phyloP scores from a whole-genome alignment of 208 protist genomes.

The Crithidia acanthocephali region DNA sequence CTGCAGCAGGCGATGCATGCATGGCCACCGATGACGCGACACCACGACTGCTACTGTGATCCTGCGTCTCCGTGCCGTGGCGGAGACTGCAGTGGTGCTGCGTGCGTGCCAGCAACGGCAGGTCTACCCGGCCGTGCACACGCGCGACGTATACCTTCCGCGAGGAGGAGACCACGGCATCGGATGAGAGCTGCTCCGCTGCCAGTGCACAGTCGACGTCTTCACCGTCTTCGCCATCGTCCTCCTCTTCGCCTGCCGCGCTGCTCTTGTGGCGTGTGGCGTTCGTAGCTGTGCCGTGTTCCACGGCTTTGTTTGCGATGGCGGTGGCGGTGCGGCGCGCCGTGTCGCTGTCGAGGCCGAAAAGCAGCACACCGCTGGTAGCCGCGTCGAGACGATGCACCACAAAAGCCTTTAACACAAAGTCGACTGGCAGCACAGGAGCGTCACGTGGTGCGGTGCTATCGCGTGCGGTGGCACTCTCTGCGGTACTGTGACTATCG shows the following conservation, averaged over 20 bases:
- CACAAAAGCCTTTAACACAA: constrained; percentile 49
- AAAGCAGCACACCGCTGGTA: constrained; percentile 89
- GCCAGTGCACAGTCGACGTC: not conserved
- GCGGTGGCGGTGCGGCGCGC: constrained; percentile 49
- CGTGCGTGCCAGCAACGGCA: constrained; percentile 32
- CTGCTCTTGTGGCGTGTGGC: too few relatives aligned
- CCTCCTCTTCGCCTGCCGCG: not conserved
- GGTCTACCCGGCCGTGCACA: constrained; percentile 59
- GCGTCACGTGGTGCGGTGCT: too few relatives aligned
- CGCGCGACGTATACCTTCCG: constrained; percentile 69
- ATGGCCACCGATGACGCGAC: not conserved
- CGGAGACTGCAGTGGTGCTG: constrained; percentile 50
- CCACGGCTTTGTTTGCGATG: constrained; percentile 44
- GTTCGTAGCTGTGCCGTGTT: not conserved
- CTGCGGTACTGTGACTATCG: not conserved
- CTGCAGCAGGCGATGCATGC: not conserved
- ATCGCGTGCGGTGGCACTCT: too few relatives aligned
- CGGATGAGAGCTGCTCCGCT: not conserved
- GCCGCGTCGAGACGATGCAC: constrained; percentile 87
- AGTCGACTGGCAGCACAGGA: not conserved
- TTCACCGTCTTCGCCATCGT: not conserved
- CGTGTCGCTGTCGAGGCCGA: constrained; percentile 55
- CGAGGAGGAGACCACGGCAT: not conserved
- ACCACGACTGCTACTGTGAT: too few relatives aligned
- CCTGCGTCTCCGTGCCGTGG: not conserved